Conservation (phyloP, 2,329 filamentous ascomycete genomes). For the Rugonectria rugulosa region DNA sequence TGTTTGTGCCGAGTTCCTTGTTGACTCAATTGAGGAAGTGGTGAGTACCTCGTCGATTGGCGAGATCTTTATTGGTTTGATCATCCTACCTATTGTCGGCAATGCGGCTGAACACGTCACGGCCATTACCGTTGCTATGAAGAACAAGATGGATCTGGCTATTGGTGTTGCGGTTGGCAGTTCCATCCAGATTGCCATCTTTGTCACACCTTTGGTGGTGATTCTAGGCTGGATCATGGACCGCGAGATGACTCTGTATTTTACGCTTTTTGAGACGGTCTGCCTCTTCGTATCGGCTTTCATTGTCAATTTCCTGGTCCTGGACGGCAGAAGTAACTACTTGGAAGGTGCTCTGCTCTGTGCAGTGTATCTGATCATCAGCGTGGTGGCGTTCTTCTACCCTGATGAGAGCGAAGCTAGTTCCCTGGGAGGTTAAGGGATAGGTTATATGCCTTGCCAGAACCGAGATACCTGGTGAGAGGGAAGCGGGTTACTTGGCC, state of each 20-base stretch:
- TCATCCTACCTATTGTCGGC: constrained; percentile 76
- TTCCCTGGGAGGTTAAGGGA: constrained; percentile 40
- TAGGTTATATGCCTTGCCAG: too few species aligned
- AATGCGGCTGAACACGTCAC: constrained; percentile 79
- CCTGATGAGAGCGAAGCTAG: constrained; percentile 60
- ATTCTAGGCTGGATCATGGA: constrained; percentile 75
- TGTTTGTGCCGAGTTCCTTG: constrained; percentile 74
- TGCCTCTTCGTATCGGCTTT: constrained; percentile 84
- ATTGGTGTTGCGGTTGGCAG: constrained; percentile 76
- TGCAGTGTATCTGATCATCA: constrained; percentile 73
- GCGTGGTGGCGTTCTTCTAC: constrained; percentile 72
- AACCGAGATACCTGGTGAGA: constrained; percentile 22
- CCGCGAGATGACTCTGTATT: constrained; percentile 80
- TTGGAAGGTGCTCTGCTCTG: constrained; percentile 78
- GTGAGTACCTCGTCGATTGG: constrained; percentile 63
- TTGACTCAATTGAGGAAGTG: constrained; percentile 71
- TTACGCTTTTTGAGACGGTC: constrained; percentile 88
- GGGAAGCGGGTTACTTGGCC: too few species aligned
- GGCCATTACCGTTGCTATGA: constrained; percentile 73
- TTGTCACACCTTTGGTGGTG: constrained; percentile 74
- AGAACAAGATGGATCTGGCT: constrained; percentile 80
- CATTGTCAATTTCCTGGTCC: constrained; percentile 86
- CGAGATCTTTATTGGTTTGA: constrained; percentile 75
- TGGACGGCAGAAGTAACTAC: constrained; percentile 87
- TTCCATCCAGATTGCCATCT: constrained; percentile 76